These are phyloP conservation scores for Lipomyces spencermartinsiae DNA, from an alignment of 805 yeast genomes.

Conservation along the genomic window DNA sequence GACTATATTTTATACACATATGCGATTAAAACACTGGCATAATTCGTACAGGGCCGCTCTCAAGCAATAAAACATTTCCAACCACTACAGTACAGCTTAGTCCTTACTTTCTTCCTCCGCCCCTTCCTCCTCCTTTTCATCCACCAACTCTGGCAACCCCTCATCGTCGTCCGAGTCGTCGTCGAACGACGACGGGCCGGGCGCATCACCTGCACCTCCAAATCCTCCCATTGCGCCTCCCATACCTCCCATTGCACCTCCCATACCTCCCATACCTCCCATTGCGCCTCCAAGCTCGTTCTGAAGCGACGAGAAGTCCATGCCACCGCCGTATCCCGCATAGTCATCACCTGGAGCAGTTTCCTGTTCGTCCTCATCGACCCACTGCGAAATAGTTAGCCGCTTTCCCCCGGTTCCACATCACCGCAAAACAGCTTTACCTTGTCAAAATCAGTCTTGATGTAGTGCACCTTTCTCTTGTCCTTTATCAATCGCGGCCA, in stretches of 20 bases:
- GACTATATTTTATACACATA: background rate
- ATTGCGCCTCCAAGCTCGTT: constrained; percentile 47
- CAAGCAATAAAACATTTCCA: background rate
- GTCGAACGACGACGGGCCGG: constrained; percentile 22
- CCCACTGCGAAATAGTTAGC: constrained; percentile 63
- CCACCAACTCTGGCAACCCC: constrained; percentile 19
- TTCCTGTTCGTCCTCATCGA: constrained; percentile 97
- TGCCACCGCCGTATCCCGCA: constrained; percentile 44
- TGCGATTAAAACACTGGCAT: background rate
- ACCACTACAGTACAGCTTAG: background rate
- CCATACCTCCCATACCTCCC: too few species aligned
- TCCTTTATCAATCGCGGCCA: constrained; percentile 97
- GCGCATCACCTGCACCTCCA: constrained; percentile 38
- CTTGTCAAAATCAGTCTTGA: constrained; percentile 91
- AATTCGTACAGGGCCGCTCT: background rate
- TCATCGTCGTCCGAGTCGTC: constrained; percentile 38
- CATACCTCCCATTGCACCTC: too few species aligned
- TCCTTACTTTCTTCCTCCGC: constrained; percentile 4
- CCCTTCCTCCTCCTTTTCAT: constrained; percentile 12
- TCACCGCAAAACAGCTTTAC: constrained; percentile 17
- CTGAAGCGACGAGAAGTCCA: constrained; percentile 49
- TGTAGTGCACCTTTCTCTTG: constrained; percentile 75
- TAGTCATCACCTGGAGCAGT: constrained; percentile 60
- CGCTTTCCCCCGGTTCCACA: background rate
- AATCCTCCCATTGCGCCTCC: constrained; percentile 52